phyloP scores from a whole-genome alignment of 768 basidiomycete genomes.

The Podaxis sp. region DNA sequence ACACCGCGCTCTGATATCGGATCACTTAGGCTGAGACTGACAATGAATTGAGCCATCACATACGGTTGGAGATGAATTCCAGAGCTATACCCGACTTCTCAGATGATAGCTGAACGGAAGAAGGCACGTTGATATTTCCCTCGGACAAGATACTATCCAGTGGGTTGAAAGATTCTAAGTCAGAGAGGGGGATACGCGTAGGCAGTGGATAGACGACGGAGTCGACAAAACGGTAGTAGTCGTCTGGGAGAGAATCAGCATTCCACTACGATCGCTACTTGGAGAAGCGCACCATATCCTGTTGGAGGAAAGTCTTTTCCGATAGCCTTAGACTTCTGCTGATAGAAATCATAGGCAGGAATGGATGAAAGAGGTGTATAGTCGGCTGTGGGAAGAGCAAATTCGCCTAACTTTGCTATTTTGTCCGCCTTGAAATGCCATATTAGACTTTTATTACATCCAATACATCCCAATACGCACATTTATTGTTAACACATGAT shows the following conservation, averaged over 20 bases:
- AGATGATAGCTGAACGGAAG: slow-evolving; percentile 55
- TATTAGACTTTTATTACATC: background rate
- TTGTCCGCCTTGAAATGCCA: slow-evolving; percentile 44
- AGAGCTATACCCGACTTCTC: slow-evolving; percentile 59
- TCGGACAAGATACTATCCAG: slow-evolving; percentile 41
- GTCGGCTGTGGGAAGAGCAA: slow-evolving; percentile 52
- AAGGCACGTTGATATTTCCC: slow-evolving; percentile 33
- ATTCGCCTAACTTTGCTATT: slow-evolving; percentile 50
- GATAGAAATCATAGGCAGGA: slow-evolving; percentile 46
- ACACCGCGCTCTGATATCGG: slow-evolving; percentile 59
- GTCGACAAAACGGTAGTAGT: slow-evolving; percentile 59
- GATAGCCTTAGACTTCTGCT: slow-evolving; percentile 42
- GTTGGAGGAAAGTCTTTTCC: slow-evolving; percentile 54
- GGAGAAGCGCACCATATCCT: slow-evolving; percentile 53
- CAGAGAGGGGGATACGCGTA: slow-evolving; percentile 44
- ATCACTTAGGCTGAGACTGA: background rate
- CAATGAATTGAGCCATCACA: slow-evolving; percentile 23
- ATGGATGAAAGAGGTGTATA: slow-evolving; percentile 47
- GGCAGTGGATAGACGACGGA: slow-evolving; percentile 38
- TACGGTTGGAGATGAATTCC: slow-evolving; percentile 70
- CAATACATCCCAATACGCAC: slow-evolving; percentile 21
- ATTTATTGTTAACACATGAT: slow-evolving; percentile 45
- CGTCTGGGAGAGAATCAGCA: slow-evolving; percentile 41
- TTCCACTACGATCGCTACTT: background rate
- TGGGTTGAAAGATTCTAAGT: slow-evolving; percentile 48